These are phyloP conservation scores for Monosporascus sp. DNA, from an alignment of 2,329 filamentous ascomycete species.

Conservation along the genomic window DNA sequence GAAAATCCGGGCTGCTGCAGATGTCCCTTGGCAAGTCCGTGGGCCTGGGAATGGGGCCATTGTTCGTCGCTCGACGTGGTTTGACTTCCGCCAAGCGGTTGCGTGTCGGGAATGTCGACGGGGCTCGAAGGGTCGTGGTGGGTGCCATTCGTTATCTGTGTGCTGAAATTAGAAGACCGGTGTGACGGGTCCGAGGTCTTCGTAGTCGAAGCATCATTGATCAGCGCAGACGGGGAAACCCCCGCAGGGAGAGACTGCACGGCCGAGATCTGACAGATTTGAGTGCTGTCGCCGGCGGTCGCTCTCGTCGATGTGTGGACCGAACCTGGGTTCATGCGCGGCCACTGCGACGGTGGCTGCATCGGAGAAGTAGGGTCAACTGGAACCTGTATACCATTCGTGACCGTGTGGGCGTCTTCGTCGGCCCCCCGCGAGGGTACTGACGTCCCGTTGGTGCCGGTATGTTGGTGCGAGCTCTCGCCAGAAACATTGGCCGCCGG, in stretches of 20 bases:
- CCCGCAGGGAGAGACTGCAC: slow-evolving; percentile 54
- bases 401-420: slow-evolving; percentile 59
- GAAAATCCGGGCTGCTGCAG: slow-evolving; percentile 30
- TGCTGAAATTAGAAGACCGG: slow-evolving; percentile 60
- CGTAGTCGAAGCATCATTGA: slow-evolving; percentile 91
- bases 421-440: slow-evolving; percentile 41
- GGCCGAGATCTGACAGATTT: slow-evolving; percentile 60
- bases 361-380: slow-evolving; percentile 41
- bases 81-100: slow-evolving; percentile 37
- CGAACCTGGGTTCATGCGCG: slow-evolving; percentile 23
- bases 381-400: slow-evolving; percentile 38
- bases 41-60: slow-evolving; percentile 56
- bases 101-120: slow-evolving; percentile 48
- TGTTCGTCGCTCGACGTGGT: slow-evolving; percentile 45
- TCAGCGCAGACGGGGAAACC: slow-evolving; percentile 51
- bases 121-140: slow-evolving; percentile 39
- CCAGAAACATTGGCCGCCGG: slow-evolving; percentile 56
- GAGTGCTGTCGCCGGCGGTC: slow-evolving; percentile 43
- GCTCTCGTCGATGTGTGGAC: slow-evolving; percentile 33
- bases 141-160: slow-evolving; percentile 66
- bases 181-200: slow-evolving; percentile 73
- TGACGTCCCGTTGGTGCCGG: slow-evolving; percentile 52
- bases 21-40: slow-evolving; percentile 40
- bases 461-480: slow-evolving; percentile 30
- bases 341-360: slow-evolving; percentile 44